These are phyloP conservation scores for Auriscalpium microsporum DNA, from an alignment of 768 basidiomycete genomes.

Conservation along the genomic window DNA sequence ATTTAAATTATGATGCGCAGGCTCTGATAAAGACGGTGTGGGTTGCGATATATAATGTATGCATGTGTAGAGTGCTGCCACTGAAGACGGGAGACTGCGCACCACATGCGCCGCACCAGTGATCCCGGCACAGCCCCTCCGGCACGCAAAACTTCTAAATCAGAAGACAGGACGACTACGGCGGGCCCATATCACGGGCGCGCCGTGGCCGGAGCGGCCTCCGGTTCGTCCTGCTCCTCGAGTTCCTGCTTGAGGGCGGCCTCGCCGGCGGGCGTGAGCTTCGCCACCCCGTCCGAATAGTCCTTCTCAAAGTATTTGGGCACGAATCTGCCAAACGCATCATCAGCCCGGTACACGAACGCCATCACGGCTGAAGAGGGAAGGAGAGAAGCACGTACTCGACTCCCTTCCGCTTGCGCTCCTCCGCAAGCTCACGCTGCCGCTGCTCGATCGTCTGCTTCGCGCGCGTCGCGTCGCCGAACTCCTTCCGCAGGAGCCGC, in stretches of 20 bases:
- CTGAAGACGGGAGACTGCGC: no score
- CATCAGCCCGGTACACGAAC: no score
- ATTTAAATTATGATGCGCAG: no score
- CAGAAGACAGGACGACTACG: no score
- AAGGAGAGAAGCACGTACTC: constrained; percentile 50
- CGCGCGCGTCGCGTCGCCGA: constrained; percentile 80
- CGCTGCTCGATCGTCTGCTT: constrained; percentile 90
- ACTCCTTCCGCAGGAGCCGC: constrained; percentile 74
- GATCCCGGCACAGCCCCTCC: no score
- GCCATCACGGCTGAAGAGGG: background rate
- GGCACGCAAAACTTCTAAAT: no score
- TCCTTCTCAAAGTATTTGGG: constrained; percentile 72
- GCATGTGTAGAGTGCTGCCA: no score
- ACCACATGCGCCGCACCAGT: no score
- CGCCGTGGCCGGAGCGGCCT: no score
- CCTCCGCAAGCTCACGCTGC: constrained; percentile 84
- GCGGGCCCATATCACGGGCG: no score
- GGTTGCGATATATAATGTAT: no score
- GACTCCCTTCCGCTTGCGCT: constrained; percentile 72
- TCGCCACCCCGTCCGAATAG: constrained; percentile 55
- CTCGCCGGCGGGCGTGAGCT: constrained; percentile 59
- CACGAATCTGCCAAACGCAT: constrained; percentile 42
- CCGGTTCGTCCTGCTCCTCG: constrained; percentile 15
- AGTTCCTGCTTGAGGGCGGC: constrained; percentile 72
- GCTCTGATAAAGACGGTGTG: no score